These are phyloP conservation scores for Candolleomyces aberdarensis DNA, from an alignment of 768 basidiomycete genomes.

Conservation along the genomic window DNA sequence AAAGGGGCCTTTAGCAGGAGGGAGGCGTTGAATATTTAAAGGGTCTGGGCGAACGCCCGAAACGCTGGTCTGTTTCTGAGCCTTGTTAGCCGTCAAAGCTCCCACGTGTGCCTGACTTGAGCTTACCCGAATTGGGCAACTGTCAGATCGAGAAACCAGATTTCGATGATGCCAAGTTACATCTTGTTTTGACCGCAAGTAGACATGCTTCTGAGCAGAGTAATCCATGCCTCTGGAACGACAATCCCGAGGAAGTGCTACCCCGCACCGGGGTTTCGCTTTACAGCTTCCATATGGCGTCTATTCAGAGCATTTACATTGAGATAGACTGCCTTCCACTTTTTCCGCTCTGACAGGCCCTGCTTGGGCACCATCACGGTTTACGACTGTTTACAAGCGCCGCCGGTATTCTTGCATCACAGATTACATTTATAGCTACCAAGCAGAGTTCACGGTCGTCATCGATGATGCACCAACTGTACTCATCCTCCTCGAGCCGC, in stretches of 20 bases:
- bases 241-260: not conserved
- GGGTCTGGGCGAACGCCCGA: not conserved
- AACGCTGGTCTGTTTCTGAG: conserved; percentile 1
- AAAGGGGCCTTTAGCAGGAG: not conserved
- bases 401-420: too few species aligned
- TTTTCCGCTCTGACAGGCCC: not conserved
- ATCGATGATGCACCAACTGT: not conserved
- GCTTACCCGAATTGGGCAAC: not conserved
- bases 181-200: not conserved
- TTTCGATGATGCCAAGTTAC: not conserved
- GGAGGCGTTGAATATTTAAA: not conserved
- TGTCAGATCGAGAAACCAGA: not conserved
- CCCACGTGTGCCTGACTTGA: not conserved
- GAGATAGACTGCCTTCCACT: not conserved
- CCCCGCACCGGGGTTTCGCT: not conserved
- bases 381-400: too few species aligned
- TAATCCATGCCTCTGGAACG: not conserved
- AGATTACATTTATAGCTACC: not conserved
- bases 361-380: too few species aligned
- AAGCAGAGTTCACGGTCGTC: not conserved
- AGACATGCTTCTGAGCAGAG: not conserved
- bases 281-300: not conserved
- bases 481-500: not conserved
- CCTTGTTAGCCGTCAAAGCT: conserved; percentile 2
- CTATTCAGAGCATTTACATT: not conserved